Evolutionary conservation across 495 filamentous ascomycete genomes (phyloP).

Genomic region (Pyronema domesticum): DNA sequence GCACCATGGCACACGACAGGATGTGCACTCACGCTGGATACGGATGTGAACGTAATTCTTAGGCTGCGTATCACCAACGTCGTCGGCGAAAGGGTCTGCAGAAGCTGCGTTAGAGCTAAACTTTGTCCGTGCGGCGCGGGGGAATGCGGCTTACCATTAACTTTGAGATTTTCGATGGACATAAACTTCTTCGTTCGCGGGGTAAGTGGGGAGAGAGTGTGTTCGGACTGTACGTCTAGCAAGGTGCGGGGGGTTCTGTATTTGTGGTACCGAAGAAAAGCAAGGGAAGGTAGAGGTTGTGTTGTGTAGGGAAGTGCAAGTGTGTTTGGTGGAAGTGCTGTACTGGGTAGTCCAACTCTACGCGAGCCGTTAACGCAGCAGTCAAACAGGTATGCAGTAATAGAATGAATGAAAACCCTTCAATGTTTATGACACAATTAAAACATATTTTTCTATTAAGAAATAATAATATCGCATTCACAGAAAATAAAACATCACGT

Average conservation of each 20-base stretch:
- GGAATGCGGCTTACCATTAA: conserved; percentile 62
- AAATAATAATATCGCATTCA: too few relatives aligned
- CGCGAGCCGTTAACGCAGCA: too few relatives aligned
- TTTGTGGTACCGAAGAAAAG: neutral
- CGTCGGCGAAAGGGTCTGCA: conserved; percentile 99
- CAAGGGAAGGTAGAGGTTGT: neutral
- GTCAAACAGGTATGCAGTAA: too few relatives aligned
- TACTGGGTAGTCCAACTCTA: too few relatives aligned
- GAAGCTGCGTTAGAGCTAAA: conserved; percentile 9
- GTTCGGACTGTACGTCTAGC: neutral
- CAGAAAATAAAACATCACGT: too few relatives aligned
- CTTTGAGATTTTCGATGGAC: conserved; percentile 99
- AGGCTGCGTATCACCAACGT: conserved; percentile 96
- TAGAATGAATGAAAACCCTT: too few relatives aligned
- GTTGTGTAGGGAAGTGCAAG: neutral
- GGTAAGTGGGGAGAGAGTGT: conserved; percentile 12
- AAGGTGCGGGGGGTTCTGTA: neutral
- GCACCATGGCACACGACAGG: too few relatives aligned
- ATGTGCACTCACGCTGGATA: conserved; percentile 73
- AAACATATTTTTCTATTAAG: too few relatives aligned
- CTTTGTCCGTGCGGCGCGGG: conserved; percentile 3
- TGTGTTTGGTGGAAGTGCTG: neutral
- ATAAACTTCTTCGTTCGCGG: conserved; percentile 48
- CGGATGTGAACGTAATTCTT: conserved; percentile 99
- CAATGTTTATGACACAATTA: too few relatives aligned